A percentile compares a stretch with the other conserved stretches of the same genome.
These are phyloP conservation scores for Cinnamomum chago DNA, from an alignment of 164 flowering plant species.

Conservation along the genomic window DNA sequence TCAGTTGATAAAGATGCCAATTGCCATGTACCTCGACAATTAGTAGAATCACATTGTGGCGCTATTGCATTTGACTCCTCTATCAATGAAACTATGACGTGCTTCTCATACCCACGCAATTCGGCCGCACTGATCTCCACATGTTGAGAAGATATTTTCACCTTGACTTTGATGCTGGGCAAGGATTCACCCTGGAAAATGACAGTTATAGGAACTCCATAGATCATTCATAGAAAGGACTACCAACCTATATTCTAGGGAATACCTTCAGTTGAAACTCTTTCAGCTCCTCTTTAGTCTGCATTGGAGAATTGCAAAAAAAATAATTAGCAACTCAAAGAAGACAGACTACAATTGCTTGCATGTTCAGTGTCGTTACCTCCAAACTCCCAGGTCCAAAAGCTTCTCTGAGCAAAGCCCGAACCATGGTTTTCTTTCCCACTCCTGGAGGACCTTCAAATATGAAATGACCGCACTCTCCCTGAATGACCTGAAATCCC, in stretches of 20 bases:
- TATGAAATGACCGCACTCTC: conserved; percentile 43
- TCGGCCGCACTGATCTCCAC: conserved; percentile 60
- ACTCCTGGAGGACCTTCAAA: conserved; percentile 71
- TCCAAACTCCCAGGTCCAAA: conserved; percentile 38
- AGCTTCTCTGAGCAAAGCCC: conserved; percentile 51
- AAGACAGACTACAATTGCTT: neutral
- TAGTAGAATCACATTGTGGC: conserved; percentile 15
- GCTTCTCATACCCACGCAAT: conserved; percentile 60
- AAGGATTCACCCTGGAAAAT: conserved; percentile 47
- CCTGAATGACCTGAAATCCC: conserved; percentile 27
- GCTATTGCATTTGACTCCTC: conserved; percentile 32
- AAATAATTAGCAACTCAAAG: conserved; percentile 3
- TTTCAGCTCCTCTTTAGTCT: conserved; percentile 43
- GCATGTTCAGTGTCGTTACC: conserved; percentile 25
- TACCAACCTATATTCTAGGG: neutral
- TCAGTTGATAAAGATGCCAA: neutral
- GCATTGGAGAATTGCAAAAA: conserved; percentile 3
- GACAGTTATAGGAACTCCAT: neutral
- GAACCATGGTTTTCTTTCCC: conserved; percentile 72
- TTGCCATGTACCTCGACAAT: conserved; percentile 36
- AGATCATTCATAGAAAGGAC: neutral
- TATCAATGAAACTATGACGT: conserved; percentile 49
- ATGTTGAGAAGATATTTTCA: conserved; percentile 45
- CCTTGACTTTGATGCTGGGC: conserved; percentile 35
- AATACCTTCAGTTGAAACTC: conserved; percentile 51